Conservation (phyloP, 768 basidiomycete species). For the Phlebiopsis gigantea region DNA sequence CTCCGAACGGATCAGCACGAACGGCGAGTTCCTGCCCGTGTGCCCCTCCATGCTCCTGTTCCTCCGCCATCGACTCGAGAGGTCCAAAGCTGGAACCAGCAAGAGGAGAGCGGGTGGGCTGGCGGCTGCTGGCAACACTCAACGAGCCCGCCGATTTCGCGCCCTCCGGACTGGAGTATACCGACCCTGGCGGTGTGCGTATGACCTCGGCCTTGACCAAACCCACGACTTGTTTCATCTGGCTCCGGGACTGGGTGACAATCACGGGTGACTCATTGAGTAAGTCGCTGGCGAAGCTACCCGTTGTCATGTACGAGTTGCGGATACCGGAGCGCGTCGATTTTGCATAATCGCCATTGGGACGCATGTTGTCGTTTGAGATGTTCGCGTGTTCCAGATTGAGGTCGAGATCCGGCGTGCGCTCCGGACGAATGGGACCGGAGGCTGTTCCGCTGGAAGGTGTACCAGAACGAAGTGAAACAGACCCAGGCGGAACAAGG, state of each 20-base stretch:
- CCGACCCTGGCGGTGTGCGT: conserved; percentile 40
- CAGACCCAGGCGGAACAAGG: conserved; percentile 58
- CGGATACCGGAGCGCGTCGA: conserved; percentile 53
- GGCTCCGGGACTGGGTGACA: conserved; percentile 60
- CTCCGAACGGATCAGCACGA: conserved; percentile 56
- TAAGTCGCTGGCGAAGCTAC: conserved; percentile 74
- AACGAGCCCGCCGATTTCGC: not conserved
- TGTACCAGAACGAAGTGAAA: conserved; percentile 21
- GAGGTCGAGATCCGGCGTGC: conserved; percentile 56
- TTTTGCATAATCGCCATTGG: conserved; percentile 29
- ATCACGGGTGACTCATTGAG: conserved; percentile 80
- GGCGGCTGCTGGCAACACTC: conserved; percentile 26
- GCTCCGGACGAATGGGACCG: conserved; percentile 42
- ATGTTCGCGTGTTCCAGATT: conserved; percentile 61
- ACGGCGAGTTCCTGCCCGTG: conserved; percentile 25
- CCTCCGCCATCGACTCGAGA: conserved; percentile 47
- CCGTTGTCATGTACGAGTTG: conserved; percentile 69
- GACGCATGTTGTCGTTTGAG: conserved; percentile 37
- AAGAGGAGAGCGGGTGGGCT: conserved; percentile 57
- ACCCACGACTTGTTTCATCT: conserved; percentile 65
- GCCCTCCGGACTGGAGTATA: conserved; percentile 30
- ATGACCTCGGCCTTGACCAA: conserved; percentile 79
- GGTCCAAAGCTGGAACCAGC: conserved; percentile 71
- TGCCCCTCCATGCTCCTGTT: conserved; percentile 35
- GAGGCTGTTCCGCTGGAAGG: conserved; percentile 27